Base-by-base conservation (phyloP, 176 grass and related monocot species). In the Tillandsia fasciculata region DNA sequence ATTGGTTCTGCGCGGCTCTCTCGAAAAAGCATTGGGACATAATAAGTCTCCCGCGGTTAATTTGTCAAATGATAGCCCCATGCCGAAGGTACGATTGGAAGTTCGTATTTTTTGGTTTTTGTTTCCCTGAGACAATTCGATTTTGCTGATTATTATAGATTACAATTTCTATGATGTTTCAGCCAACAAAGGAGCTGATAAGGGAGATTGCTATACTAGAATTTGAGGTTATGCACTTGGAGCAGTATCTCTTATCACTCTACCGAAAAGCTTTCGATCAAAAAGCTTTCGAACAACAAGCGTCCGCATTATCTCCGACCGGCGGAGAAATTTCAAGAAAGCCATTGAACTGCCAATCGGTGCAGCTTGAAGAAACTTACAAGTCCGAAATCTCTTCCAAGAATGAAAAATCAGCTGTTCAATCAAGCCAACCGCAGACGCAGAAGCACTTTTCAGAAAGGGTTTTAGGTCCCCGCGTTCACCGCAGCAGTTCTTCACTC, bases 201-300 rank as follows among this genome's bases (percentile, higher is more conserved):
- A 79, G 89, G 71, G 95, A 99, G 83, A 99, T 99, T 52, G 77
- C 95, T 14, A 76, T 86, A 26, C 63, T 99, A 17, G 95, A 94
- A 76, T 77, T 93, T 1, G 95, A 99, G 76, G 95, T 99, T 9
- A 99, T 89, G 87, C 81, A 94, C 70, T 81, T 99, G 90, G 95
- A 99, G 84, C 90, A 90, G 72, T 99, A 99, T 82, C 84, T 99
- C 50, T 79, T 99, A 26, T 78, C 80, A 7, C 87, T 99, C 51
- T 99, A 99, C 76, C 80, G 90, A 18, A 92, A 80, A 78, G 95
- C 90, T 2, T 99, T 99, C 74, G 87, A 94, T 68, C 93, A 89
- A 18, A 92, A 80, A 78, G 95, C 90, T 2, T 99, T 99, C 74
- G 87, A 94, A 65, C 93, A 89, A 72, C 86, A 89, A 69, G 71